phyloP scores from a whole-genome alignment of 306 rosid genomes.

The Acacia acuminata region DNA sequence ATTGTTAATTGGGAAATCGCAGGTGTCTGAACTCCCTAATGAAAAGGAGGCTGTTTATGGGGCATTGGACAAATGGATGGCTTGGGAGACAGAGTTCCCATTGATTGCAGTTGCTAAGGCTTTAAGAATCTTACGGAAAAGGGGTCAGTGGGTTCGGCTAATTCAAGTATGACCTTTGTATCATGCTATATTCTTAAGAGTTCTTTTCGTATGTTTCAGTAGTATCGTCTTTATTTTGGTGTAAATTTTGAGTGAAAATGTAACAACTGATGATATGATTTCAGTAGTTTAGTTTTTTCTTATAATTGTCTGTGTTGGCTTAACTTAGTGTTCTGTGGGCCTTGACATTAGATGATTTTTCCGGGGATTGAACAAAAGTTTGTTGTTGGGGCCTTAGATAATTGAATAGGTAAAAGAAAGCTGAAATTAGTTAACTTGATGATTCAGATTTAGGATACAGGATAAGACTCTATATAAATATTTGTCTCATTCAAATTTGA shows the following conservation, averaged over 20 bases:
- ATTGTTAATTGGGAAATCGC: constrained; percentile 31
- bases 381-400: background rate
- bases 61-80: constrained; percentile 89
- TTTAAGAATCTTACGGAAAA: constrained; percentile 65
- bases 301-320: constrained; percentile 8
- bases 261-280: background rate
- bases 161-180: constrained; percentile 66
- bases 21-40: constrained; percentile 75
- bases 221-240: background rate
- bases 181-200: background rate
- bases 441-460: background rate
- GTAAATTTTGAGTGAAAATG: background rate
- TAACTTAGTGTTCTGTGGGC: background rate
- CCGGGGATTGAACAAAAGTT: constrained; percentile 9
- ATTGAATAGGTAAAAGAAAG: constrained; percentile 15
- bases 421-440: constrained; percentile 3
- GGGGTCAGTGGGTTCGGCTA: constrained; percentile 74
- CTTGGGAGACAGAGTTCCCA: constrained; percentile 98
- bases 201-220: constrained; percentile 8
- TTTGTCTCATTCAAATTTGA: constrained; percentile 11
- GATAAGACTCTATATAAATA: background rate
- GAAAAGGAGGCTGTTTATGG: constrained; percentile 89
- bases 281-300: background rate
- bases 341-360: background rate
- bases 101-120: constrained; percentile 84